Conservation (phyloP, 345 rosid genomes). For the Boechera retrofracta region DNA sequence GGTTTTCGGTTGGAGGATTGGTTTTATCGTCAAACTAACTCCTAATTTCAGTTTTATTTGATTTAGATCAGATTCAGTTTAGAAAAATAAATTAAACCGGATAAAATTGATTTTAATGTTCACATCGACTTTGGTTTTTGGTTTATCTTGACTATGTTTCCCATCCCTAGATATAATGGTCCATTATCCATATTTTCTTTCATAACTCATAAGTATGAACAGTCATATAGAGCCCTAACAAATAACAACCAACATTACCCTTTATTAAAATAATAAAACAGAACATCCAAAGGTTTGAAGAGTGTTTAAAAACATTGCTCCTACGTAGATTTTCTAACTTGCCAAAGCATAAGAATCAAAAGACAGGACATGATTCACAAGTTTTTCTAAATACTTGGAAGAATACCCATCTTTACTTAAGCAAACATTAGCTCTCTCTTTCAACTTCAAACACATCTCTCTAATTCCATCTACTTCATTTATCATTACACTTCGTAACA, state of each 20-base stretch:
- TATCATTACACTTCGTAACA: slow-evolving; percentile 47
- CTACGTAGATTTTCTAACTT: background rate
- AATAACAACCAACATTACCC: background rate
- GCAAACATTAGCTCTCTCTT: slow-evolving; percentile 48
- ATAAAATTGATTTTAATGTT: background rate
- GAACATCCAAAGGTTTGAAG: background rate
- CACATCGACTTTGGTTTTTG: background rate
- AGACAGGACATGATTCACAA: slow-evolving; percentile 47
- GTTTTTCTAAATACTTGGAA: slow-evolving; percentile 46
- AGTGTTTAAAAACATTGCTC: background rate
- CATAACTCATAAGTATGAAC: background rate
- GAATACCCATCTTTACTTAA: slow-evolving; percentile 53
- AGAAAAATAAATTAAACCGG: background rate
- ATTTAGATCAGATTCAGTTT: background rate
- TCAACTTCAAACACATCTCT: slow-evolving; percentile 43
- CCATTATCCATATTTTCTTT: slow-evolving; percentile 11
- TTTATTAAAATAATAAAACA: background rate
- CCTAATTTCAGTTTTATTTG: background rate
- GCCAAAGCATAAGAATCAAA: slow-evolving; percentile 26
- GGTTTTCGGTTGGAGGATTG: background rate
- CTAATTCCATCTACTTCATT: slow-evolving; percentile 49
- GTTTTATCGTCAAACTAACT: background rate
- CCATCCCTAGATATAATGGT: background rate
- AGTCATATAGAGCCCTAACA: background rate
- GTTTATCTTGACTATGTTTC: background rate